Conservation (phyloP, 257 asterid species). For the Solanum bukasovii region DNA sequence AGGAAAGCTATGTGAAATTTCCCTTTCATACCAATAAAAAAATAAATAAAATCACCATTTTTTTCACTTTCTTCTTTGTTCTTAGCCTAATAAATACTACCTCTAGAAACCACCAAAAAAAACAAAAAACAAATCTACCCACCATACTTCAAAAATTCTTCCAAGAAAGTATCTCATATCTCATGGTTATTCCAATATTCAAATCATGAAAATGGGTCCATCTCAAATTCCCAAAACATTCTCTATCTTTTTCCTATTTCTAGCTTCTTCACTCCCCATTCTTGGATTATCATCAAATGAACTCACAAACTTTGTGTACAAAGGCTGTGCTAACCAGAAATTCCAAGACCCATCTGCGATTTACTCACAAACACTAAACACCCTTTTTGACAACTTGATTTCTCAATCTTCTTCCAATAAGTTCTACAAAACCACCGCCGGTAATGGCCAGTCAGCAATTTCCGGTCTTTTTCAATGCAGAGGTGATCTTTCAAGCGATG, state of each 20-base stretch:
- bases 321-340: constrained; percentile 79
- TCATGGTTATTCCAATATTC: not conserved
- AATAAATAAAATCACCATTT: too few species aligned
- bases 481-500: constrained; percentile 50
- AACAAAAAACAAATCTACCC: not conserved
- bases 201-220: constrained; percentile 33
- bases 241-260: constrained; percentile 5
- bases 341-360: constrained; percentile 37
- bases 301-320: constrained; percentile 46
- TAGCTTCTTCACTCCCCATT: not conserved
- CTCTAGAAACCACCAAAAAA: not conserved
- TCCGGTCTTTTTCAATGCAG: constrained; percentile 71
- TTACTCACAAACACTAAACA: constrained; percentile 30
- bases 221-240: constrained; percentile 6
- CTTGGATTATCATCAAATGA: constrained; percentile 23
- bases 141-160: not conserved
- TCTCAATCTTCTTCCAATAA: constrained; percentile 53
- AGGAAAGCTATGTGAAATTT: not conserved
- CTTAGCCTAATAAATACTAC: not conserved
- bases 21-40: not conserved
- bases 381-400: constrained; percentile 26
- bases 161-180: not conserved
- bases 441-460: constrained; percentile 34
- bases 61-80: too few species aligned
- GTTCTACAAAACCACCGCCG: constrained; percentile 48